phyloP scores from a whole-genome alignment of 2,329 filamentous ascomycete species.

The Fusarium stilboides region DNA sequence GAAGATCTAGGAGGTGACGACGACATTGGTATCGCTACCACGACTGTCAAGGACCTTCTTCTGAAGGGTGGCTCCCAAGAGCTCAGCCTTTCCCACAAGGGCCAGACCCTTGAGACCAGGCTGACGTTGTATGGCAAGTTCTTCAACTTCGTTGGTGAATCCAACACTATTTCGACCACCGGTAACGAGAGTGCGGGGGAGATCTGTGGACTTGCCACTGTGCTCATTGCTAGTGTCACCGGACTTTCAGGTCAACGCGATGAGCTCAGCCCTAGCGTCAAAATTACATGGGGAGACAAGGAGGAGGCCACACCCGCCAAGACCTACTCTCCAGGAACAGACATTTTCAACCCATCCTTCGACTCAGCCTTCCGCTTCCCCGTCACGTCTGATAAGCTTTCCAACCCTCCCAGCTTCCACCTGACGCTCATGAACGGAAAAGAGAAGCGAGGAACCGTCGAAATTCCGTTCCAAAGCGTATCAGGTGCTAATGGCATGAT shows the following conservation, averaged over 20 bases:
- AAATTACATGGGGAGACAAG: constrained; percentile 46
- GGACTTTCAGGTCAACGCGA: constrained; percentile 45
- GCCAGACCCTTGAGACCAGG: constrained; percentile 38
- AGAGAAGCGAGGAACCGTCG: constrained; percentile 29
- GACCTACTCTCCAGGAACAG: constrained; percentile 44
- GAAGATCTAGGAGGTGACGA: constrained; percentile 47
- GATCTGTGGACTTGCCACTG: constrained; percentile 45
- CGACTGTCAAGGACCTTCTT: constrained; percentile 44
- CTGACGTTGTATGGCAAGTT: constrained; percentile 45
- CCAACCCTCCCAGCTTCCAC: constrained; percentile 33
- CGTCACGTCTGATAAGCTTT: constrained; percentile 38
- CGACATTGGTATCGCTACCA: constrained; percentile 44
- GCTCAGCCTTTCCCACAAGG: constrained; percentile 42
- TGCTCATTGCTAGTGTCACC: constrained; percentile 43
- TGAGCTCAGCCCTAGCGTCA: constrained; percentile 48
- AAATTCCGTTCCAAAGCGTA: constrained; percentile 37
- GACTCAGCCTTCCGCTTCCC: constrained; percentile 46
- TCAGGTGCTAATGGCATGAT: constrained; percentile 30
- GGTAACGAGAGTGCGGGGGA: constrained; percentile 39
- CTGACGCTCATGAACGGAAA: constrained; percentile 41
- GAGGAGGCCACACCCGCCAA: constrained; percentile 45
- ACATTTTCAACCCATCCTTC: constrained; percentile 49
- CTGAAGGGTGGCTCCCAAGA: constrained; percentile 41
- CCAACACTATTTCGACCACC: constrained; percentile 36
- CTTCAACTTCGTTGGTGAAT: constrained; percentile 41